Evolutionary conservation across 805 yeast genomes (phyloP).

Genomic region (Suhomyces xylopsoci): DNA sequence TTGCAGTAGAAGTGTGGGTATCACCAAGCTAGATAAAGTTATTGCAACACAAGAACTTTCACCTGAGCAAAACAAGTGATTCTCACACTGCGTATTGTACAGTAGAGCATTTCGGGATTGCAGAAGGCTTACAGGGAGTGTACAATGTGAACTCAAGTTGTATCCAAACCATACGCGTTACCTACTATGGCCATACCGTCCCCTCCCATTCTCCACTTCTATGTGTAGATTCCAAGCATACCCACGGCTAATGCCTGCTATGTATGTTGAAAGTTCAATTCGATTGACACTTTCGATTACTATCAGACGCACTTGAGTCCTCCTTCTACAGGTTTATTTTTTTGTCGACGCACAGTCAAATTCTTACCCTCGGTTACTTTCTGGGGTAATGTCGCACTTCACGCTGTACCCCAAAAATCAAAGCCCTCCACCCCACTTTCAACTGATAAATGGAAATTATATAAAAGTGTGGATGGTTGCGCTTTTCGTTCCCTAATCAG

Average conservation of each 20-base stretch:
- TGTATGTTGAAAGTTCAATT: neutral
- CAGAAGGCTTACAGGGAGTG: neutral
- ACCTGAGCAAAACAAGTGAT: neutral
- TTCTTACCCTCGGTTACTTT: neutral
- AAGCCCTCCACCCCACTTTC: conserved; percentile 3
- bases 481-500: neutral
- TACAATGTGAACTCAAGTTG: neutral
- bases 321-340: neutral
- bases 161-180: neutral
- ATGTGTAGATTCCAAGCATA: too few species aligned
- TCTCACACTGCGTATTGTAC: neutral
- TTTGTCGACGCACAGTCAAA: neutral
- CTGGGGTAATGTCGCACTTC: neutral
- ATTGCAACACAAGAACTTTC: neutral
- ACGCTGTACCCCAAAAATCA: neutral
- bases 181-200: neutral
- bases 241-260: neutral
- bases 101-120: neutral
- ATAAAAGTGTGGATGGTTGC: neutral
- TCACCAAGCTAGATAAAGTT: neutral
- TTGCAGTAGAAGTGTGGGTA: neutral
- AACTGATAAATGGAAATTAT: neutral
- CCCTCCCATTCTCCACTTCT: neutral
- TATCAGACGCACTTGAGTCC: neutral
- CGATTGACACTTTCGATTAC: neutral